Conservation (phyloP, 164 flowering plant genomes). For the Macadamia integrifolia region DNA sequence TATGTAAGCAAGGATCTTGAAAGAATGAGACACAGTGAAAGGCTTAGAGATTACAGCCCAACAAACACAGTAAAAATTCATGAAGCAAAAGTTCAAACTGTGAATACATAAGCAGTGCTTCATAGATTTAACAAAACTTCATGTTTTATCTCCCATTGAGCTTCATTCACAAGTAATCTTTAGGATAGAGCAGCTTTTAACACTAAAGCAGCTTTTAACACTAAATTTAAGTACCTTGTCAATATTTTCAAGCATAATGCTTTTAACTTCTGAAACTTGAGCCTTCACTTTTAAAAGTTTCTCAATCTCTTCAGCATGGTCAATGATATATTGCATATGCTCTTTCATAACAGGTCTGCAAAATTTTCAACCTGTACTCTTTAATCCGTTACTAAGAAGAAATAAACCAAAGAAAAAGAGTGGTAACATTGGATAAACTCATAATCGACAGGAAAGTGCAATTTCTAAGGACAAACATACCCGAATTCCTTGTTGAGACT, state of each 20-base stretch:
- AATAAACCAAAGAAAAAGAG: background rate
- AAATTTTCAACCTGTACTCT: background rate
- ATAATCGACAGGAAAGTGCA: background rate
- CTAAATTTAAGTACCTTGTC: slow-evolving; percentile 54
- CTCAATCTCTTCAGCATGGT: slow-evolving; percentile 87
- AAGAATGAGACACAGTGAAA: no score
- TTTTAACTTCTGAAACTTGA: slow-evolving; percentile 89
- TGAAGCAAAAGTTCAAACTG: no score
- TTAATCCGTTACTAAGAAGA: background rate
- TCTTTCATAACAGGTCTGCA: slow-evolving; percentile 79
- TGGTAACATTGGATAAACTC: background rate
- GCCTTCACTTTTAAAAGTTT: slow-evolving; percentile 82
- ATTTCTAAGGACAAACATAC: slow-evolving; percentile 28
- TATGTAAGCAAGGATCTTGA: no score
- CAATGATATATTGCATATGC: slow-evolving; percentile 82
- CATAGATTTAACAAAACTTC: no score
- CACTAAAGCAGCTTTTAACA: no score
- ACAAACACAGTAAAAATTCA: no score
- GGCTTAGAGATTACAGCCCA: no score
- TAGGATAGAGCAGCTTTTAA: no score
- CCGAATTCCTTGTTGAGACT: slow-evolving; percentile 94
- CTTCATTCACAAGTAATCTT: no score
- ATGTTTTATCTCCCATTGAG: no score
- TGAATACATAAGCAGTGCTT: no score
- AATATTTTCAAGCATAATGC: slow-evolving; percentile 78